Conservation (phyloP, 1,284 basidiomycete species). For the Microbotryum lychnidis-dioicae region DNA sequence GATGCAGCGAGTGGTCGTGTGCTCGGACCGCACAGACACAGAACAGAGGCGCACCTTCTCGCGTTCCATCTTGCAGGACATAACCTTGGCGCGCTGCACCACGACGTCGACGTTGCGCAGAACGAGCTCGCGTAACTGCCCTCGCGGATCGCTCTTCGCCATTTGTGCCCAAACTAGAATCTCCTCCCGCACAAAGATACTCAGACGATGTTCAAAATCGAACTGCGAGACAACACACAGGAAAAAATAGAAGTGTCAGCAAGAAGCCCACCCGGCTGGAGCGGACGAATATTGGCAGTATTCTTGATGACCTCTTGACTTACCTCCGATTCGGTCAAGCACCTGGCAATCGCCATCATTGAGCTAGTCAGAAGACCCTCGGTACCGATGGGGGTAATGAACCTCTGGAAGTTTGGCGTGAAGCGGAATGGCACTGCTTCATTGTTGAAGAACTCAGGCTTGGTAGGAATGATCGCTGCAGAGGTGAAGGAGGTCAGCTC, state of each 20-base stretch:
- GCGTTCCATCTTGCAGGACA: slow-evolving; percentile 75
- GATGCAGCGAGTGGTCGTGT: too few relatives aligned
- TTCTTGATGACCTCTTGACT: slow-evolving; percentile 32
- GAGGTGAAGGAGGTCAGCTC: slow-evolving; percentile 3
- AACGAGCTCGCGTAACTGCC: slow-evolving; percentile 59
- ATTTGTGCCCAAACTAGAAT: slow-evolving; percentile 58
- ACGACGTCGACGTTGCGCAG: slow-evolving; percentile 67
- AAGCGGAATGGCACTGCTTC: slow-evolving; percentile 95
- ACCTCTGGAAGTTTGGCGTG: slow-evolving; percentile 92
- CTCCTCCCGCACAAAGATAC: slow-evolving; percentile 88
- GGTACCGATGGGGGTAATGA: slow-evolving; percentile 78
- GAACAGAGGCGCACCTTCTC: slow-evolving; percentile 54
- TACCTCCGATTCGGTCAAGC: slow-evolving; percentile 86
- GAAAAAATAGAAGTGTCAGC: slow-evolving; percentile 2
- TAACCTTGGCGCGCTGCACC: slow-evolving; percentile 72
- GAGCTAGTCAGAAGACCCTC: slow-evolving; percentile 83
- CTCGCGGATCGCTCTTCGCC: slow-evolving; percentile 42
- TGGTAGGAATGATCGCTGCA: slow-evolving; percentile 43
- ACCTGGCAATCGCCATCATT: slow-evolving; percentile 83
- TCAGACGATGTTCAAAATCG: slow-evolving; percentile 78
- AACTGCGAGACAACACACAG: slow-evolving; percentile 59
- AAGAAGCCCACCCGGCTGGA: neutral
- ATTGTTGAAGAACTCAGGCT: slow-evolving; percentile 41
- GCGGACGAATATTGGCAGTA: neutral
- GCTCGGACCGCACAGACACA: neutral